phyloP scores from a whole-genome alignment of 805 yeast species.

The Suhomyces pyralidae region DNA sequence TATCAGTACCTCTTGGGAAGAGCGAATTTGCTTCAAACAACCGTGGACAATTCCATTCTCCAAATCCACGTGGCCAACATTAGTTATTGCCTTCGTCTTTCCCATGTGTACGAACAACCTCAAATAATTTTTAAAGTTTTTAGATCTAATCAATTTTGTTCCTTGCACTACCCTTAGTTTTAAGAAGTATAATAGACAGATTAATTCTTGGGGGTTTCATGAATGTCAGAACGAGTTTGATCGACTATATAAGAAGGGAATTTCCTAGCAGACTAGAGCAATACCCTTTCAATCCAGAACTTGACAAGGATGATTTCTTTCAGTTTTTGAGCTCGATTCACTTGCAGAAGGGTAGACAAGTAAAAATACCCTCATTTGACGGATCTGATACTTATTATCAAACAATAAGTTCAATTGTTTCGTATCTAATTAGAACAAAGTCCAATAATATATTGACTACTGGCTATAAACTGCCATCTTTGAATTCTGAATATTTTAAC shows the following conservation, averaged over 20 bases:
- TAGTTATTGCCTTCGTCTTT: neutral
- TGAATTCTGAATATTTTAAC: conserved; percentile 5
- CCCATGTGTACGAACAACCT: neutral
- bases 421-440: conserved; percentile 23
- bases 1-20: conserved; percentile 15
- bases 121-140: neutral
- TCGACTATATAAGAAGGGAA: neutral
- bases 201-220: neutral
- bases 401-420: conserved; percentile 39
- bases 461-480: conserved; percentile 43
- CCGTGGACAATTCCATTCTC: conserved; percentile 44
- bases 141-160: neutral
- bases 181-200: neutral
- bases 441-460: conserved; percentile 35
- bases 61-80: conserved; percentile 39
- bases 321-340: conserved; percentile 6
- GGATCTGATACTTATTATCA: neutral
- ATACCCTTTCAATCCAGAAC: neutral
- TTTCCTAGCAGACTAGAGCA: neutral
- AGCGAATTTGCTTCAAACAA: conserved; percentile 44
- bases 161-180: neutral
- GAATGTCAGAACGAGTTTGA: neutral
- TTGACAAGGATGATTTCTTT: neutral
- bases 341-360: neutral
- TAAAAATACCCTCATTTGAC: neutral